Evolutionary conservation across 2,329 filamentous ascomycete species (phyloP).

Genomic region (Sporothrix brunneoviolacea): DNA sequence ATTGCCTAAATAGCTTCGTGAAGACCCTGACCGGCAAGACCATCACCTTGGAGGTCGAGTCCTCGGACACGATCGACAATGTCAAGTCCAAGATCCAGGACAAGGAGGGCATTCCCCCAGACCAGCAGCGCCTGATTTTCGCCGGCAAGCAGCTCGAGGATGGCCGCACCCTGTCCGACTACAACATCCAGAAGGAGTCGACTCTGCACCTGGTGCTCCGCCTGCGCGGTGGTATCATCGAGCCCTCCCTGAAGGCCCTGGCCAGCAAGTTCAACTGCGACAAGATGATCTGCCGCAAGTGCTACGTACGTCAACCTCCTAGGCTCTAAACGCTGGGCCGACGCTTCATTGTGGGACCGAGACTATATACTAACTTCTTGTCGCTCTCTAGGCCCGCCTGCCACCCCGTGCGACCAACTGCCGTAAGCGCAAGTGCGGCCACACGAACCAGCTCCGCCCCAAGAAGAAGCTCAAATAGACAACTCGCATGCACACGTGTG

Average conservation of each 20-base stretch:
- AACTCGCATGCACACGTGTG: constrained; percentile 19
- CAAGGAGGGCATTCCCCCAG: constrained; percentile 97
- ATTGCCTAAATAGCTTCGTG: constrained; percentile 70
- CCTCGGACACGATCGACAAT: constrained; percentile 98
- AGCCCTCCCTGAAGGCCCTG: constrained; percentile 96
- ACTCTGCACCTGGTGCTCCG: constrained; percentile 97
- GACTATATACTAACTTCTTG: constrained; percentile 9
- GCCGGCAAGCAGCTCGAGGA: constrained; percentile 99
- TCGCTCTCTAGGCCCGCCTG: constrained; percentile 55
- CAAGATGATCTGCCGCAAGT: constrained; percentile 98
- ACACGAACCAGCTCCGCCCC: constrained; percentile 99
- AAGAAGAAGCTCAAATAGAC: constrained; percentile 83
- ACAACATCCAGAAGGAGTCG: constrained; percentile 99
- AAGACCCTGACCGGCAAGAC: constrained; percentile 99
- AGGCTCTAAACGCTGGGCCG: too few relatives aligned
- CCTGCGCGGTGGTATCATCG: constrained; percentile 98
- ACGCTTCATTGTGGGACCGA: too few relatives aligned
- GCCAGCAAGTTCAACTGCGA: constrained; percentile 99
- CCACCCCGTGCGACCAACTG: constrained; percentile 99
- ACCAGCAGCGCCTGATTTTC: constrained; percentile 98
- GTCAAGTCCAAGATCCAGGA: constrained; percentile 99
- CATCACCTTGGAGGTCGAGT: constrained; percentile 99
- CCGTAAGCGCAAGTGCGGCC: constrained; percentile 99
- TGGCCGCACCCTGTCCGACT: constrained; percentile 91
- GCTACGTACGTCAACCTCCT: constrained; percentile 60